Evolutionary conservation across 1,139 yeast genomes (phyloP), one percentile per base, ranked within the genome.

Genomic region (Protomyces arabidopsidicola): DNA sequence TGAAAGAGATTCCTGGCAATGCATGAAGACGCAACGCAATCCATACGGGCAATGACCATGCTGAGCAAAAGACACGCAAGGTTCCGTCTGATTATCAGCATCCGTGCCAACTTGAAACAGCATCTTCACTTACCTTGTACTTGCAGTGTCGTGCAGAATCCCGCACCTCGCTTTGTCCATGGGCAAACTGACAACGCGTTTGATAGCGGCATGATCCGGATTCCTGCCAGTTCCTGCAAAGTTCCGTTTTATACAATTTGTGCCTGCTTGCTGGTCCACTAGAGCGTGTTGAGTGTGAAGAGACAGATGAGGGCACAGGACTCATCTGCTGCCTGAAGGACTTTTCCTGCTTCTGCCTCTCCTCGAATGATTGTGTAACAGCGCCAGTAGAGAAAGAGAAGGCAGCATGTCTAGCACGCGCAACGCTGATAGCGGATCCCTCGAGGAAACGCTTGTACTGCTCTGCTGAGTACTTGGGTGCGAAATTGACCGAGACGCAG

Each of bases 161-260:
- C 14, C 59, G 53, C 22, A 63, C 27, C 22, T 63, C 65, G 10
- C 39, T 34, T 8, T 24, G 45, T 5, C 65, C 65, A 31, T 63
- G 65, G 18, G 65, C 65, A 53, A 63, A 63, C 24, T 63, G 65
- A 35, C 65, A 63, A 22, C 62, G 65, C 10, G 22, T 39, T 12
- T 66, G 66, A 16, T 60, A 63, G 31, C 65, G 55, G 39, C 65
- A 63, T 10, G 42, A 22, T 4, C 65, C 61, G 31, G 31, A 24
- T 22, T 50, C 59, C 20, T 45, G 52, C 60, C 60, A 63, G 31
- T 61, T 63, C n/a, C 42, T 45, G 57, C 65, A 63, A 6, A 62
- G 53, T 35, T 63, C 65, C 16, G 65, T 63, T 39, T 63, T 63
- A 48, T 63, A 63, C 35, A 60, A 31, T 18, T 36, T 39, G 18